Conservation (phyloP, 306 rosid genomes). For the Geum urbanum region DNA sequence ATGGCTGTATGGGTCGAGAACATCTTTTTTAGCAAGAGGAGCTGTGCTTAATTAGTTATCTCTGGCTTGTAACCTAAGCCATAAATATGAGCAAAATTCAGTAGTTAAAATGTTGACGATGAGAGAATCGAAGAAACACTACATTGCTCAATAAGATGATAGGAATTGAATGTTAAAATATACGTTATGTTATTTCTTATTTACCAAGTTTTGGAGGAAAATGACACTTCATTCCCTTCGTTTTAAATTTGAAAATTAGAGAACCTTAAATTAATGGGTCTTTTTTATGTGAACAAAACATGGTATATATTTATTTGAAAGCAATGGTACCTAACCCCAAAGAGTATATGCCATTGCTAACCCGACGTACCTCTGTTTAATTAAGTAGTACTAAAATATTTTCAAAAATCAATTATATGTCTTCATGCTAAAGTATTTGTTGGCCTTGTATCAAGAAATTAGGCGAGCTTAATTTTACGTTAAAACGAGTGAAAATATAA, state of each 20-base stretch:
- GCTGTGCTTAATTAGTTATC: too few species aligned
- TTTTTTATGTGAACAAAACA: not conserved
- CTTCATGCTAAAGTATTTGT: not conserved
- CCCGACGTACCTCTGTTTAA: not conserved
- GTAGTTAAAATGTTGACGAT: too few species aligned
- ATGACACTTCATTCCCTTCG: not conserved
- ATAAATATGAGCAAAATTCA: too few species aligned
- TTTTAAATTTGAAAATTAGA: not conserved
- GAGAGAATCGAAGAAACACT: too few species aligned
- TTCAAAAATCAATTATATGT: not conserved
- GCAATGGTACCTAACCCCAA: slow-evolving; percentile 9
- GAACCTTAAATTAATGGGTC: not conserved
- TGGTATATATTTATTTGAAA: not conserved
- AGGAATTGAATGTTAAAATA: too few species aligned
- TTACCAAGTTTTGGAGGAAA: not conserved
- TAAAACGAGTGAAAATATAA: too few species aligned
- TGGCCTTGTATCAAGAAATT: not conserved
- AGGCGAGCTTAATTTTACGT: not conserved
- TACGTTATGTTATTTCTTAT: too few species aligned
- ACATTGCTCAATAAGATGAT: too few species aligned
- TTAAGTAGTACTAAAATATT: not conserved
- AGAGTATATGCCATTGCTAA: slow-evolving; percentile 6
- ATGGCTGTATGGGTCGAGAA: too few species aligned
- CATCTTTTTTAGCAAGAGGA: too few species aligned
- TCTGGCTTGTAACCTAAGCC: too few species aligned